A percentile compares a stretch with the other conserved stretches of the same genome.
These are phyloP conservation scores for Protea cynaroides DNA, from an alignment of 164 flowering plant species.

Conservation along the genomic window DNA sequence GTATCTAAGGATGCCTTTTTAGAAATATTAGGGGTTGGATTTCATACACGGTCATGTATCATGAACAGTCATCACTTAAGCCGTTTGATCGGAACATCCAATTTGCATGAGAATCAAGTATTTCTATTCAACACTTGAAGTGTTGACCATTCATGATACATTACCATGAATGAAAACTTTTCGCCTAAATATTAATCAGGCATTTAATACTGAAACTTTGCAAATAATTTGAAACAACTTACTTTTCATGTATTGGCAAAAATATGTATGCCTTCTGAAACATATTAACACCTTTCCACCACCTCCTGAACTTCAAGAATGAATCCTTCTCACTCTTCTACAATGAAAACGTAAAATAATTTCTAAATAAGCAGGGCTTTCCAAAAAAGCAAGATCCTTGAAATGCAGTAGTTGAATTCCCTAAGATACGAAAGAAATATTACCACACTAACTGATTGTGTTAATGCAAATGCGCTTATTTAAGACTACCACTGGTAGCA, in stretches of 20 bases:
- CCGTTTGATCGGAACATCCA: too few species aligned
- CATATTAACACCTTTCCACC: slow-evolving; percentile 97
- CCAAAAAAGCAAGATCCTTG: not conserved
- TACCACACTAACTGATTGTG: not conserved
- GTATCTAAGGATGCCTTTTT: not conserved
- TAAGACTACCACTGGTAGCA: not conserved
- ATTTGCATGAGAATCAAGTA: too few species aligned
- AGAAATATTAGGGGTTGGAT: too few species aligned
- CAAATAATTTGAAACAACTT: slow-evolving; percentile 22
- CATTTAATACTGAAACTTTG: not conserved
- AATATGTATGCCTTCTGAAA: slow-evolving; percentile 84
- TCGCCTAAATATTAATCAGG: not conserved
- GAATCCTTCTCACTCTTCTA: slow-evolving; percentile 48
- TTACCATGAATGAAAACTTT: too few species aligned
- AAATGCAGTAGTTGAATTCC: not conserved
- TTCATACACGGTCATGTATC: too few species aligned
- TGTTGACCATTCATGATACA: too few species aligned
- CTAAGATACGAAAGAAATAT: not conserved
- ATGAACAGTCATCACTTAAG: too few species aligned
- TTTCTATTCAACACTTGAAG: too few species aligned
- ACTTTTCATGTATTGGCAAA: slow-evolving; percentile 88
- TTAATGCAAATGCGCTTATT: not conserved
- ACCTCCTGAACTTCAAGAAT: slow-evolving; percentile 69
- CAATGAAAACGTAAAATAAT: slow-evolving; percentile 12
- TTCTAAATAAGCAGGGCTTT: not conserved